Conservation (phyloP, 2,329 filamentous ascomycete species). For the Neonectria ditissima region DNA sequence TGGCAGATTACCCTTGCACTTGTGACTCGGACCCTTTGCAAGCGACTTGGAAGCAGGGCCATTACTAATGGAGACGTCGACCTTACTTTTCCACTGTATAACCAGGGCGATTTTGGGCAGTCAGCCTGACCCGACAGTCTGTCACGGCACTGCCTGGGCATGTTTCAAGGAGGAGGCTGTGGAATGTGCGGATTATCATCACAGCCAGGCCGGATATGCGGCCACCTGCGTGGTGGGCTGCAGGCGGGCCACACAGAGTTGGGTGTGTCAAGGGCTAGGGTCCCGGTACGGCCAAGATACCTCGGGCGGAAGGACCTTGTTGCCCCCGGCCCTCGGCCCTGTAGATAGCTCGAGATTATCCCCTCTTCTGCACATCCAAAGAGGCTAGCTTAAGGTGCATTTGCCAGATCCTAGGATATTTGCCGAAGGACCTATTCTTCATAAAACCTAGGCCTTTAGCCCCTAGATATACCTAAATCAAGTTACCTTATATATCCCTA, state of each 20-base stretch:
- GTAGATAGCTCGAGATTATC: no score
- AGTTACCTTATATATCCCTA: no score
- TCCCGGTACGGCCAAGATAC: no score
- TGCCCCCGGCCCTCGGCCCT: no score
- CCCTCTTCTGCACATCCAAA: no score
- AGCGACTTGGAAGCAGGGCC: slow-evolving; percentile 7
- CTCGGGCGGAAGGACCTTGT: no score
- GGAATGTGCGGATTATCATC: slow-evolving; percentile 21
- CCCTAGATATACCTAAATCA: no score
- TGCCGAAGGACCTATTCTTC: no score
- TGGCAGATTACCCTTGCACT: neutral
- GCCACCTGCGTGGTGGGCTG: slow-evolving; percentile 16
- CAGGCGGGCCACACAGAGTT: slow-evolving; percentile 12
- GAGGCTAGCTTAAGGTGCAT: no score
- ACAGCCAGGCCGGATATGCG: slow-evolving; percentile 34
- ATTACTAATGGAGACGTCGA: slow-evolving; percentile 6
- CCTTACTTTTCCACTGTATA: slow-evolving; percentile 5
- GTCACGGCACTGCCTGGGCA: slow-evolving; percentile 24
- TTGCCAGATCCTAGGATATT: no score
- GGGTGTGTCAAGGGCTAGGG: no score
- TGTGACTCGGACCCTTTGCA: slow-evolving; percentile 17
- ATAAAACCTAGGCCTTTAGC: no score
- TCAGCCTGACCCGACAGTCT: slow-evolving; percentile 30
- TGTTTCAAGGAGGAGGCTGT: slow-evolving; percentile 29
- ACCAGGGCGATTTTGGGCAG: slow-evolving; percentile 13